A percentile compares a stretch with the other conserved stretches of the same genome.
These are phyloP conservation scores for Friedmanniomyces endolithicus DNA, from an alignment of 495 filamentous ascomycete genomes.

Conservation along the genomic window DNA sequence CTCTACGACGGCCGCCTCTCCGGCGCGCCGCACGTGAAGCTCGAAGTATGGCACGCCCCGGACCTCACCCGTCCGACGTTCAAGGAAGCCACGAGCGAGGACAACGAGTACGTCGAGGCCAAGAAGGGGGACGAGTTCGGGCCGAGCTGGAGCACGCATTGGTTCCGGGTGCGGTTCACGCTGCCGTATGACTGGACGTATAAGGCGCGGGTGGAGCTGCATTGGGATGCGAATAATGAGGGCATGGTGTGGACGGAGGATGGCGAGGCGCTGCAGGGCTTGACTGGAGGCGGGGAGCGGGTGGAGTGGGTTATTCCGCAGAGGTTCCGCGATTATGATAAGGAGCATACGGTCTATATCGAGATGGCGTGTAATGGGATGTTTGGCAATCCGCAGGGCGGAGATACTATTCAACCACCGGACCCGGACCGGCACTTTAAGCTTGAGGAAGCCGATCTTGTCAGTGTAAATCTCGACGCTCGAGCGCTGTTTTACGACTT, in stretches of 20 bases:
- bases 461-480: constrained; percentile 76
- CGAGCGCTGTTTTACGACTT: constrained; percentile 77
- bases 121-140: constrained; percentile 69
- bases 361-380: constrained; percentile 98
- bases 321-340: constrained; percentile 58
- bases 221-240: constrained; percentile 91
- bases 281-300: constrained; percentile 85
- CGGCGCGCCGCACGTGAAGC: constrained; percentile 64
- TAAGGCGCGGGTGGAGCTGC: constrained; percentile 74
- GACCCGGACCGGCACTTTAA: constrained; percentile 67
- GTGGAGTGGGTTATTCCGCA: constrained; percentile 82
- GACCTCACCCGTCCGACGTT: constrained; percentile 73
- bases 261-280: constrained; percentile 76
- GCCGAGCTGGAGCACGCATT: constrained; percentile 97
- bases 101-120: constrained; percentile 65
- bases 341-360: constrained; percentile 79
- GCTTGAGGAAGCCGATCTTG: constrained; percentile 69
- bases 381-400: constrained; percentile 85
- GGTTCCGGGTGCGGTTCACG: constrained; percentile 73
- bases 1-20: constrained; percentile 61
- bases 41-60: constrained; percentile 78
- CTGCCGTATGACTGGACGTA: constrained; percentile 59
- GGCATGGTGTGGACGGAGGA: constrained; percentile 81
- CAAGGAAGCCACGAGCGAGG: constrained; percentile 67
- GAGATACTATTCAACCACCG: constrained; percentile 81